phyloP scores from a whole-genome alignment of 768 basidiomycete genomes.

The Sporobolomyces phaffii region DNA sequence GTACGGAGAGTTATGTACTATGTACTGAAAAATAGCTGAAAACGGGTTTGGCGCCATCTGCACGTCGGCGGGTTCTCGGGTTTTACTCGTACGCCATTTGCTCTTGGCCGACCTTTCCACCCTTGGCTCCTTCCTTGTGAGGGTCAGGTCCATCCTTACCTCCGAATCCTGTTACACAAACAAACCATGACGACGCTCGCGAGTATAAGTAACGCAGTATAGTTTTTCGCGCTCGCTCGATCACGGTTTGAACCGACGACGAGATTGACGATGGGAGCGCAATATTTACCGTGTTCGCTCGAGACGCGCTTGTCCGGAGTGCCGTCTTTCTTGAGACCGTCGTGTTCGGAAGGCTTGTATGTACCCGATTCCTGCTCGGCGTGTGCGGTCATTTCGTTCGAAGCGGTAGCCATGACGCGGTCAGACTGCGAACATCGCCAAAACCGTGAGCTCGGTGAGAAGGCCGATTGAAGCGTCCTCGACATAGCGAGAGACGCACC shows the following conservation, averaged over 20 bases:
- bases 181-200: not conserved
- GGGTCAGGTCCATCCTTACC: conserved; percentile 32
- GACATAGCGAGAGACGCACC: not conserved
- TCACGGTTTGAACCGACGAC: too few relatives aligned
- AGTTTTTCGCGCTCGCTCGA: too few relatives aligned
- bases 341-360: conserved; percentile 47
- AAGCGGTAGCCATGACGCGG: conserved; percentile 18
- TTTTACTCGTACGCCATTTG: conserved; percentile 18
- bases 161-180: conserved; percentile 26
- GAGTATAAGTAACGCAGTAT: too few relatives aligned
- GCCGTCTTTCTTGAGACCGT: too few relatives aligned
- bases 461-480: not conserved
- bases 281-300: conserved; percentile 46
- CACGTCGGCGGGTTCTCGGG: too few relatives aligned
- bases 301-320: conserved; percentile 48
- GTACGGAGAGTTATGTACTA: too few relatives aligned
- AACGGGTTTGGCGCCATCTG: too few relatives aligned
- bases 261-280: not conserved
- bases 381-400: conserved; percentile 32
- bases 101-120: conserved; percentile 38
- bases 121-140: conserved; percentile 26
- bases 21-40: too few relatives aligned
- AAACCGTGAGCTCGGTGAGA: too few relatives aligned
- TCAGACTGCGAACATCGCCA: too few relatives aligned
- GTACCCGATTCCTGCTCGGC: conserved; percentile 5